Evolutionary conservation across 2,329 filamentous ascomycete genomes (phyloP).

Genomic region (Rhynchosporium graminicola): DNA sequence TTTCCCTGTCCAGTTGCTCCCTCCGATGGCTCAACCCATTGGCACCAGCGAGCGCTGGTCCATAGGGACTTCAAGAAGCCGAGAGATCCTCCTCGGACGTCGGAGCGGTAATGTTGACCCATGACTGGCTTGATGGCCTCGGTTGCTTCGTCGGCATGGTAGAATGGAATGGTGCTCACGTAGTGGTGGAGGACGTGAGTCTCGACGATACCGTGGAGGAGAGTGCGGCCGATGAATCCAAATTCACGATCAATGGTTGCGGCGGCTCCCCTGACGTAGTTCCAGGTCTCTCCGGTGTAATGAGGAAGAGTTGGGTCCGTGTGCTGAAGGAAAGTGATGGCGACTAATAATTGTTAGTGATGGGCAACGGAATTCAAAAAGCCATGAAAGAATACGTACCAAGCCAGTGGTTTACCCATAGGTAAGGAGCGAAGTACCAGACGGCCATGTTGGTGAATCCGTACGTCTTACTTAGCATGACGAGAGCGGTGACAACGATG

Average conservation of each 20-base stretch:
- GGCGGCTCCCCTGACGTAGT: slow-evolving; percentile 87
- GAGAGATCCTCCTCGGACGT: slow-evolving; percentile 71
- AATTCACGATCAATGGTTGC: slow-evolving; percentile 98
- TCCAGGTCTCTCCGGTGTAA: slow-evolving; percentile 86
- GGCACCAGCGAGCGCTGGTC: slow-evolving; percentile 80
- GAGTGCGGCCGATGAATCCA: slow-evolving; percentile 86
- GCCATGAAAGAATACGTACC: slow-evolving; percentile 58
- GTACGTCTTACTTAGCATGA: slow-evolving; percentile 70
- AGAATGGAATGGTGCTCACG: slow-evolving; percentile 93
- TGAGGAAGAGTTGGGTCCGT: slow-evolving; percentile 93
- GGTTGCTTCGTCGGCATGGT: slow-evolving; percentile 90
- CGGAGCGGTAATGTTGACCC: slow-evolving; percentile 90
- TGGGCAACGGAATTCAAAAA: slow-evolving; percentile 5
- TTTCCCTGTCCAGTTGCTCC: slow-evolving; percentile 78
- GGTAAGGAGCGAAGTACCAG: slow-evolving; percentile 93
- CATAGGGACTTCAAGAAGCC: slow-evolving; percentile 87
- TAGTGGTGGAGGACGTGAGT: slow-evolving; percentile 99
- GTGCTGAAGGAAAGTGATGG: slow-evolving; percentile 97
- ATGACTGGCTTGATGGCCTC: slow-evolving; percentile 94
- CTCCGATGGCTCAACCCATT: slow-evolving; percentile 94
- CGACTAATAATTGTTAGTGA: slow-evolving; percentile 58
- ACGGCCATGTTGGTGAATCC: slow-evolving; percentile 86
- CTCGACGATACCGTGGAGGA: slow-evolving; percentile 95
- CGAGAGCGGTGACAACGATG: slow-evolving; percentile 58
- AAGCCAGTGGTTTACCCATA: slow-evolving; percentile 99